phyloP scores from a whole-genome alignment of 2,329 filamentous ascomycete genomes.

The Penicillium paneum region DNA sequence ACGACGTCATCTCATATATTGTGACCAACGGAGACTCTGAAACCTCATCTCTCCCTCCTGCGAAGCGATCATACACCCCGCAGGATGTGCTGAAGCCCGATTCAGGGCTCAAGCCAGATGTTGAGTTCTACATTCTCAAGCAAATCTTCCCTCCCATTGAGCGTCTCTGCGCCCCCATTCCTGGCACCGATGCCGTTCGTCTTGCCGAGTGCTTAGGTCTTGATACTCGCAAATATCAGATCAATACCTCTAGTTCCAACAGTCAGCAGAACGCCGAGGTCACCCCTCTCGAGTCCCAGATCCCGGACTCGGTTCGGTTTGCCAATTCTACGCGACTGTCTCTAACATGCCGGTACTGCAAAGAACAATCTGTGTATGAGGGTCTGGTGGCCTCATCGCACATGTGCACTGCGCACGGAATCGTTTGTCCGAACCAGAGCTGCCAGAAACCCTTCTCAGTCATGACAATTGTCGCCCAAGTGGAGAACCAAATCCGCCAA shows the following conservation, averaged over 20 bases:
- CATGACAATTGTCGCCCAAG: conserved; percentile 76
- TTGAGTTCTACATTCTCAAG: conserved; percentile 98
- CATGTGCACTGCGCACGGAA: conserved; percentile 67
- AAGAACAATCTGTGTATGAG: conserved; percentile 67
- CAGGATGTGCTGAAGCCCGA: conserved; percentile 79
- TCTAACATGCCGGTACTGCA: conserved; percentile 80
- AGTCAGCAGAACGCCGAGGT: conserved; percentile 65
- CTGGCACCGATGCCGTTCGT: conserved; percentile 83
- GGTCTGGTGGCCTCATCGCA: conserved; percentile 62
- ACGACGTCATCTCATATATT: conserved; percentile 95
- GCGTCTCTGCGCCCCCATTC: conserved; percentile 92
- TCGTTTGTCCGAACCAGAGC: conserved; percentile 63
- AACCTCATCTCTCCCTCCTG: conserved; percentile 61
- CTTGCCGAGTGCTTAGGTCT: conserved; percentile 92
- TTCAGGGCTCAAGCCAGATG: conserved; percentile 73
- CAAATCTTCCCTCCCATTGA: conserved; percentile 98
- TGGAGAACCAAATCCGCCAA: conserved; percentile 77
- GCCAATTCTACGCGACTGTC: conserved; percentile 71
- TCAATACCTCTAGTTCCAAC: conserved; percentile 56
- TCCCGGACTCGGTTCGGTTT: conserved; percentile 88
- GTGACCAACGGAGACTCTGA: conserved; percentile 67
- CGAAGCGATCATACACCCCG: conserved; percentile 84
- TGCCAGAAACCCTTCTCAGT: conserved; percentile 66
- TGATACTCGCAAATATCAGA: conserved; percentile 81
- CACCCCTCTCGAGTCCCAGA: conserved; percentile 87